Conservation (phyloP, 306 rosid genomes). For the Cicer pinnatifidum region DNA sequence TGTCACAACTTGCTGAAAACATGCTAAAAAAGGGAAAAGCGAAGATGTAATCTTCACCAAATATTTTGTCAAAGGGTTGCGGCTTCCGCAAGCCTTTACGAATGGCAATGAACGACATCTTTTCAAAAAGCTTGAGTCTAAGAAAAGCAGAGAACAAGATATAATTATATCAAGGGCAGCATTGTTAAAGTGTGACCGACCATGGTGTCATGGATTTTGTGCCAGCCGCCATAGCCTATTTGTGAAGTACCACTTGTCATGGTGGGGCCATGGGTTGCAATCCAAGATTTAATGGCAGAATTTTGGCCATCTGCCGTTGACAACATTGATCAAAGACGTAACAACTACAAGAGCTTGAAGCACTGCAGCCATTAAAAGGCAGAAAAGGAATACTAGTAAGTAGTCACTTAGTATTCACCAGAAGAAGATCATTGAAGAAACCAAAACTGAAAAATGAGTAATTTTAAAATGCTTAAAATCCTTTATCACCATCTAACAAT, state of each 20-base stretch:
- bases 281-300: not conserved
- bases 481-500: not conserved
- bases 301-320: not conserved
- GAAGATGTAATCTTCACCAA: not conserved
- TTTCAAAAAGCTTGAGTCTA: slow-evolving; percentile 18
- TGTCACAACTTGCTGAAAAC: slow-evolving; percentile 23
- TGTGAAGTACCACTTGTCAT: not conserved
- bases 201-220: not conserved
- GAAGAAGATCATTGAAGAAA: slow-evolving; percentile 17
- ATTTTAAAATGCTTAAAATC: slow-evolving; percentile 20
- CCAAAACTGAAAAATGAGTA: slow-evolving; percentile 27
- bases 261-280: not conserved
- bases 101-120: not conserved
- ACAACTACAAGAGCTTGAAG: slow-evolving; percentile 24
- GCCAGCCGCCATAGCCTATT: not conserved
- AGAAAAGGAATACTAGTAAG: slow-evolving; percentile 3
- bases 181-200: not conserved
- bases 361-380: slow-evolving; percentile 9
- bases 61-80: not conserved
- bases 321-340: slow-evolving; percentile 1
- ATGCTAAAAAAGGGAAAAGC: slow-evolving; percentile 4
- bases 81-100: slow-evolving; percentile 7
- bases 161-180: not conserved
- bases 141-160: not conserved
- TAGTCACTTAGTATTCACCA: slow-evolving; percentile 1